phyloP scores from a whole-genome alignment of 2,329 filamentous ascomycete genomes.

The Rutstroemia sp. region DNA sequence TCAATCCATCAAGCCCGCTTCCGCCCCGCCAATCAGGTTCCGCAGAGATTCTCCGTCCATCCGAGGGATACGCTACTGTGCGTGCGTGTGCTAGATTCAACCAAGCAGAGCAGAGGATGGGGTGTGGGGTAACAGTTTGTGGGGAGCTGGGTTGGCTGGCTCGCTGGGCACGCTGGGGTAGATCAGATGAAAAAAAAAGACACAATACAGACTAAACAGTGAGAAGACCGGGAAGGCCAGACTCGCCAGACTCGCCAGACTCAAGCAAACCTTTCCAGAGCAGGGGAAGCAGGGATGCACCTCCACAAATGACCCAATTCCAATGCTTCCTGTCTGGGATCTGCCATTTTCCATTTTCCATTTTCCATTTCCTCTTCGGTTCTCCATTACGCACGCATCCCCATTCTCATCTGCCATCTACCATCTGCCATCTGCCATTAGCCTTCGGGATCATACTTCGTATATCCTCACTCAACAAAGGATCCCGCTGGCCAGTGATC shows the following conservation, averaged over 20 bases:
- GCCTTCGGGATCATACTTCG: too few species aligned
- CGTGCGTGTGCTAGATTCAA: neutral
- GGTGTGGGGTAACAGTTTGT: slow-evolving; percentile 2
- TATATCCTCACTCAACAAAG: neutral
- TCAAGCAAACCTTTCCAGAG: neutral
- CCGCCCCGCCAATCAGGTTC: slow-evolving; percentile 1
- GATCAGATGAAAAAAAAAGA: slow-evolving; percentile 3
- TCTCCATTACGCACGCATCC: too few species aligned
- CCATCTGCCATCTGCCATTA: too few species aligned
- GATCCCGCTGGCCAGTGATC: neutral
- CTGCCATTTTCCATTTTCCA: neutral
- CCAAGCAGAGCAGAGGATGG: neutral
- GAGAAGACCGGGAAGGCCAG: too few species aligned
- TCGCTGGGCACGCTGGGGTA: neutral
- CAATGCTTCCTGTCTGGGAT: too few species aligned
- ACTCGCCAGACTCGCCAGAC: neutral
- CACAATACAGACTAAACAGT: neutral
- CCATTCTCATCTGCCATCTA: too few species aligned
- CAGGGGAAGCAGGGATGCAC: too few species aligned
- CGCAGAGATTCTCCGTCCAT: neutral
- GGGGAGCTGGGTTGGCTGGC: slow-evolving; percentile 1
- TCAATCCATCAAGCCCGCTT: neutral
- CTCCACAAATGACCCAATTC: too few species aligned
- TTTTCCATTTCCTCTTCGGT: too few species aligned
- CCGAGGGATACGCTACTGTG: neutral